Evolutionary conservation across 1,284 basidiomycete species (phyloP), one percentile per base, ranked within the genome.

Genomic region (Trichosporon sp.): DNA sequence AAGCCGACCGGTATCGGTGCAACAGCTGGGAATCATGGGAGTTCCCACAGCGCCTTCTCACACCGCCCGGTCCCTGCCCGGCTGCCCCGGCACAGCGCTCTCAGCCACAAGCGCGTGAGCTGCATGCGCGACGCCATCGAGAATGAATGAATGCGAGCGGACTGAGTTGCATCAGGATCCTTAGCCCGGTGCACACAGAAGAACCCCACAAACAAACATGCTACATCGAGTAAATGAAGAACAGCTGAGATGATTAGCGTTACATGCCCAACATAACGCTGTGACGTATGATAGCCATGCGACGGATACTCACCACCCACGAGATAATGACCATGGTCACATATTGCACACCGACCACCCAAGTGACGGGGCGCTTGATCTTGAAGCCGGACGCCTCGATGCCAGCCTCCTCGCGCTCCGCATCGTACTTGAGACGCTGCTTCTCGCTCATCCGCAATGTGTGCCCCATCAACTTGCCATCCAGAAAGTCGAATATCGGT

Each of bases 171-270:
- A 44, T n/a, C 11, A 9, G 40, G 19, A 44, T 44, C 32, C 32
- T 32, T 11, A 6, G 19, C 40, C 16, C 19, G 23, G 16, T 10
- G 25, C 7, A 21, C 21, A 5, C 44, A 10, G 21, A 25, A 6
- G 13, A 10, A 23, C 5, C 13, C 4, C 23, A 14, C 49, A 23
- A 31, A 29, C 25, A 49, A 21, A 44, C 21, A 29, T 29, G 49
- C 49, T 54, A 54, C 49, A 69, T 91, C 83, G 63, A 91, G 84
- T 10, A 91, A 16, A 63, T 46, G 36, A 63, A 63, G 58, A 63
- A 63, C 2, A 63, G 37, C 62, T 63, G 44, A 10, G 56, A 32
- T 9, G 13, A 34, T 61, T 29, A 61, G 60, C 62, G 19, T 34
- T 19, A 21, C 58, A 44, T 23, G 5, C 27, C n/a, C 58, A 44